Base-by-base conservation (phyloP, 2,329 filamentous ascomycete genomes). In the Colletotrichum cereale region DNA sequence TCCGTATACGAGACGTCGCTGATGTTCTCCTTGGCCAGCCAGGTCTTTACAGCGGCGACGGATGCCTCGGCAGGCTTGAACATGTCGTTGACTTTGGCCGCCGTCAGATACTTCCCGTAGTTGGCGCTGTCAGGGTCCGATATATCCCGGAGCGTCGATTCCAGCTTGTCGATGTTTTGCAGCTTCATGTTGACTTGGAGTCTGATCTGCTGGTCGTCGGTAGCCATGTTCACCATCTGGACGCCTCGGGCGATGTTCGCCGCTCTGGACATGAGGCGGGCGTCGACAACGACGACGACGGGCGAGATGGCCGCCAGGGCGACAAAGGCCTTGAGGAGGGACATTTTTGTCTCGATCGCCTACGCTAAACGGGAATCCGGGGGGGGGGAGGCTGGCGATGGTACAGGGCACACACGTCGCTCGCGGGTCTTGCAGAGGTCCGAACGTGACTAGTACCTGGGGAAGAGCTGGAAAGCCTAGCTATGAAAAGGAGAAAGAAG, bases 51-150 rank as follows among this genome's bases (percentile, higher is more conserved):
- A 3, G 73, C 74, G 12, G 70, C 66, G 21, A 72, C 72, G 2
- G 76, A 73, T 40, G 69, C 70, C 16, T 73, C 72, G 2, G 76
- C 67, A 8, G 77, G 77, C 42, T 58, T 72, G 60, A 76, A 78
- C 57, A 75, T 71, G 34, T 75, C 69, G 52, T 75, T 74, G 34
- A 78, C 71, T 52, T 77, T 74, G 12, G 74, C 66, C 42, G 65
- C 68, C 38, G 72, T 73, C 26, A 78, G 69, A 65, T 77, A 78
- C 36, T 75, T 73, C 31, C 77, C 77, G 64, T 78, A 78, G 60
- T 75, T 74, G 31, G 74, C 63, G 66, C 77, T 78, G 53, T 65
- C 64, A 6, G 77, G 77, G 40, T 77, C 73, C 21, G 77, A 76
- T 8, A 78, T 73, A 11, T 74, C 72, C 16, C 67, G 65, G 31